Percentiles rank a stretch among this genome's conserved stretches.
These are phyloP conservation scores for Aschersonia sp. DNA, from an alignment of 2,329 filamentous ascomycete genomes.

Conservation along the genomic window DNA sequence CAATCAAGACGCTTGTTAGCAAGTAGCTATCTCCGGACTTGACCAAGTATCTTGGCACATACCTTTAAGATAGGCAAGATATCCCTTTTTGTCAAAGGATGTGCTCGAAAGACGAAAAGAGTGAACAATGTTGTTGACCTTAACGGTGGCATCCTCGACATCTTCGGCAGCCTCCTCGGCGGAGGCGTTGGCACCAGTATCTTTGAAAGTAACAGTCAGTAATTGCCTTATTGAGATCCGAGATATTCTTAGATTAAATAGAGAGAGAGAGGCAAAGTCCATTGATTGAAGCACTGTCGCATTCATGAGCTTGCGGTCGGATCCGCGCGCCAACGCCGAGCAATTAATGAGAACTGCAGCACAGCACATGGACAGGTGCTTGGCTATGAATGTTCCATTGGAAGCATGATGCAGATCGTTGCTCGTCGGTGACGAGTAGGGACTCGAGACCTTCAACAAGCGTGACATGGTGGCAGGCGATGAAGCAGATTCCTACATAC, in stretches of 20 bases:
- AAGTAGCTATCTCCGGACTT: not conserved
- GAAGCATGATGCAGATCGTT: too few relatives aligned
- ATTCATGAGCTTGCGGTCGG: too few relatives aligned
- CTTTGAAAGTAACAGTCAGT: slow-evolving; percentile 22
- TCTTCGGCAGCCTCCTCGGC: slow-evolving; percentile 79
- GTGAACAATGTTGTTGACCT: slow-evolving; percentile 87
- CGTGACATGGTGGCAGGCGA: not conserved
- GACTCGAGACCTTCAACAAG: not conserved
- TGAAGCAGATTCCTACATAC: slow-evolving; percentile 31
- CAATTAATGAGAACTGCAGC: too few relatives aligned
- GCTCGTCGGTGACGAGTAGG: too few relatives aligned
- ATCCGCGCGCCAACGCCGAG: too few relatives aligned
- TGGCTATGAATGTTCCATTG: too few relatives aligned
- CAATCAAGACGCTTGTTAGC: not conserved
- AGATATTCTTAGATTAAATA: not conserved
- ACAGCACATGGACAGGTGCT: too few relatives aligned
- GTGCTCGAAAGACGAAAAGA: slow-evolving; percentile 79
- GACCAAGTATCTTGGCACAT: slow-evolving; percentile 12
- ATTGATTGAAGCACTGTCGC: too few relatives aligned
- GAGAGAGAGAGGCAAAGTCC: not conserved
- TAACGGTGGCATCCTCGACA: slow-evolving; percentile 52
- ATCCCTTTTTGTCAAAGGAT: slow-evolving; percentile 76
- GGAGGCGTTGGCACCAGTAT: slow-evolving; percentile 92
- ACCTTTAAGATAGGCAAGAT: slow-evolving; percentile 78
- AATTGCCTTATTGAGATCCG: not conserved